A percentile compares a stretch with the other conserved stretches of the same genome.
Conservation (phyloP, 2,329 filamentous ascomycete species). For the Lasiodiplodia gonubiensis region DNA sequence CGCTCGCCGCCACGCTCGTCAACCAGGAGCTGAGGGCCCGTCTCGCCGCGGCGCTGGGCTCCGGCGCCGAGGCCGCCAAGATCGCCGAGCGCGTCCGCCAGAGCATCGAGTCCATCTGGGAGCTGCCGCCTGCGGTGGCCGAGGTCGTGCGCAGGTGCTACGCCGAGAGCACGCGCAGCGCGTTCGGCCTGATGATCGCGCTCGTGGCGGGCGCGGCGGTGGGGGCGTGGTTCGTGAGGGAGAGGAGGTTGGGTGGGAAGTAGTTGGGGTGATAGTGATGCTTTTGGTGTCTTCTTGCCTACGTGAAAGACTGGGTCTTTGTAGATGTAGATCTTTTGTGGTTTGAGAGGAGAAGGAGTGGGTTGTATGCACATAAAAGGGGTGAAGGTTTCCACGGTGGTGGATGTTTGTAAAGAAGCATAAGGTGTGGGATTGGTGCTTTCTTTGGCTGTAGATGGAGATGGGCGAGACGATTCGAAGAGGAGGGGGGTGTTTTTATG, state of each 20-base stretch:
- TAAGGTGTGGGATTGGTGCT: conserved; percentile 49
- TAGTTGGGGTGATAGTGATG: too few species aligned
- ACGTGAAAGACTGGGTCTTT: too few species aligned
- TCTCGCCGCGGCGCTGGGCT: conserved; percentile 60
- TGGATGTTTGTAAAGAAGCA: neutral
- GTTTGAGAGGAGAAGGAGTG: neutral
- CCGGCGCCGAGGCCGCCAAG: conserved; percentile 64
- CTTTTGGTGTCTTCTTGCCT: too few species aligned
- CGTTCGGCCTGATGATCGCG: conserved; percentile 57
- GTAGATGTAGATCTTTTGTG: too few species aligned
- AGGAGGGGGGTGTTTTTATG: neutral
- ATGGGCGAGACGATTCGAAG: neutral
- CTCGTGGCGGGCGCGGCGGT: conserved; percentile 58
- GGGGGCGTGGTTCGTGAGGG: conserved; percentile 52
- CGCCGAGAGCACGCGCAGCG: conserved; percentile 59
- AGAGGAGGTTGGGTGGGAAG: conserved; percentile 44
- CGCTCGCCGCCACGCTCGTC: conserved; percentile 72
- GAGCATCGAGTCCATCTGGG: conserved; percentile 71
- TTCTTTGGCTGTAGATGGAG: conserved; percentile 30
- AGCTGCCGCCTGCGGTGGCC: conserved; percentile 65
- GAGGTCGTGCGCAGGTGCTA: conserved; percentile 70
- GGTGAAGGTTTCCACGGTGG: too few species aligned
- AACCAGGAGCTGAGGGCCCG: conserved; percentile 69
- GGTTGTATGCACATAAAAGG: too few species aligned
- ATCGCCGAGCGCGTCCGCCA: conserved; percentile 73